Base-by-base conservation (phyloP, 306 rosid species). In the Herpetospermum pedunculosum region DNA sequence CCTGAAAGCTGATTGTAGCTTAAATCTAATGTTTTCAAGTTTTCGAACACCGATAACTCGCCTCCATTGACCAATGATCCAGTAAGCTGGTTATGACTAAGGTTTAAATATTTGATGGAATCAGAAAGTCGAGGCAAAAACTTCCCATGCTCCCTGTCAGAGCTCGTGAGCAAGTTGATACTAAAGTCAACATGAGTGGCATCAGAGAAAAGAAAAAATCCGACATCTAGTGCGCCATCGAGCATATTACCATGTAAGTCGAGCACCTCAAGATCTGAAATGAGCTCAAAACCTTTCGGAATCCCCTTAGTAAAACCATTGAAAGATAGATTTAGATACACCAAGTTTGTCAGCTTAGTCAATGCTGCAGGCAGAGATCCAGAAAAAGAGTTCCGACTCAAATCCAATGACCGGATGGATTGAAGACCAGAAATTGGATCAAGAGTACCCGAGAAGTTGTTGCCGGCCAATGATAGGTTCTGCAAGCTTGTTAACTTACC, bases 1-100 rank as follows among this genome's bases (percentile, higher is more conserved):
- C 99, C 99, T 35, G 88, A 81, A 78, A 95, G 80, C 77, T 89
- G 92, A 82, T 95, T 95, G 83, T 91, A 84, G 80, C 99, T 89
- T 70, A 95, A 87, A 83, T 95, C 99, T 83, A 95, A 82, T 77
- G 87, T 95, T 85, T 91, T 89, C 96, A 95, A 78, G 82, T 88
- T 79, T 59, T 86, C 89, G 59, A 91, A 95, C 77, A 84, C 80
- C 29, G 83, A 83, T 67, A 80, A 87, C 81, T 75, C 93, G 1
- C 87, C 91, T 43, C 86, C 89, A 71, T 88, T 80, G 15, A 87
- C 96, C 77, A 95, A 68, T 49, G 91, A 87, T 10, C 99, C 97
- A 44, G 86, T 84, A 55, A 95, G 84, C 74, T 80, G 90, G 80
- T 95, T 95, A 79, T 85, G 92, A 84, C 97, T 87, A 41, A 95